phyloP scores from a whole-genome alignment of 2,329 filamentous ascomycete species.

The Daldinia sp. region DNA sequence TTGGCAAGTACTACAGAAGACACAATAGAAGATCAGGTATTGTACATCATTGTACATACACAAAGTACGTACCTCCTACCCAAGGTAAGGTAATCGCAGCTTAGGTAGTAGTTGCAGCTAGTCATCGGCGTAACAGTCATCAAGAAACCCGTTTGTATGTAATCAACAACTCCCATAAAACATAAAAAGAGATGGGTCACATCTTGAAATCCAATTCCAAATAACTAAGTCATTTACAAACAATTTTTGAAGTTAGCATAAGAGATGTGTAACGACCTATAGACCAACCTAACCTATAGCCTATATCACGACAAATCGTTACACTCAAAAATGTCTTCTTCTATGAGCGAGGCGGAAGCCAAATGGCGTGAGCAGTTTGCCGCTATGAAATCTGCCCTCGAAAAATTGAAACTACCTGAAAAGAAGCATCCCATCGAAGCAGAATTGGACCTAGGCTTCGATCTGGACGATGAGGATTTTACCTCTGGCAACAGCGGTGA shows the following conservation, averaged over 20 bases:
- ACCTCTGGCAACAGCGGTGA: slow-evolving; percentile 73
- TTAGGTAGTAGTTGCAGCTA: not conserved
- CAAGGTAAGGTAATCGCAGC: not conserved
- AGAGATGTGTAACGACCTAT: not conserved
- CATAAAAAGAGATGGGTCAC: not conserved
- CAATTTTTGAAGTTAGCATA: not conserved
- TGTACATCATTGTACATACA: not conserved
- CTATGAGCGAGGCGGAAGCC: slow-evolving; percentile 58
- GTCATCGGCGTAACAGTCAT: slow-evolving; percentile 18
- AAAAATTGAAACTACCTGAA: slow-evolving; percentile 70
- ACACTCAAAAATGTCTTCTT: slow-evolving; percentile 40
- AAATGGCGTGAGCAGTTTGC: slow-evolving; percentile 89
- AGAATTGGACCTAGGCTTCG: slow-evolving; percentile 66
- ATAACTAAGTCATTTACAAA: not conserved
- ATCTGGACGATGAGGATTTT: slow-evolving; percentile 71
- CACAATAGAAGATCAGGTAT: too few relatives aligned
- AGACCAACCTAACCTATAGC: not conserved
- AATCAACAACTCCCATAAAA: not conserved
- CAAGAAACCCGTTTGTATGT: slow-evolving; percentile 5
- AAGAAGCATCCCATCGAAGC: slow-evolving; percentile 56
- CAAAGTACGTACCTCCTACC: not conserved
- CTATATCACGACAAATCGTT: not conserved
- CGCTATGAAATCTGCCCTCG: slow-evolving; percentile 88
- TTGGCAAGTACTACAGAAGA: not conserved
- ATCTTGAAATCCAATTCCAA: not conserved